These are phyloP conservation scores for Coniochaeta prunicola DNA, from an alignment of 2,329 filamentous ascomycete genomes.

Conservation along the genomic window DNA sequence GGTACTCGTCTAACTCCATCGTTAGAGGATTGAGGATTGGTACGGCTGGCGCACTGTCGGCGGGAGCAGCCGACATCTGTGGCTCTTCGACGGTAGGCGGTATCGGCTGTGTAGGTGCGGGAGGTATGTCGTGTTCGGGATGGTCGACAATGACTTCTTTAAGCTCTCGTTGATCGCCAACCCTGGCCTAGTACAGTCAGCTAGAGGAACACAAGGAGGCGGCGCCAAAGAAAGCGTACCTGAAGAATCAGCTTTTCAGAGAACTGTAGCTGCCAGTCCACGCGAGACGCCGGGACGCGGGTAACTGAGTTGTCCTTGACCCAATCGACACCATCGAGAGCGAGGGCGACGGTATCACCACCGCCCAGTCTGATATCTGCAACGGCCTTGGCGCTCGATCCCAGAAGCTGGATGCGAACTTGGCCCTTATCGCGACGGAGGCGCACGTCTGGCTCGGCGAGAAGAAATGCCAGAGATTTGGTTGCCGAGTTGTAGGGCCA, in stretches of 20 bases:
- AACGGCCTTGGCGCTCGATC: slow-evolving; percentile 61
- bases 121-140: background rate
- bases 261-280: slow-evolving; percentile 55
- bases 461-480: slow-evolving; percentile 65
- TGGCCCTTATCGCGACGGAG: slow-evolving; percentile 72
- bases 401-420: slow-evolving; percentile 69
- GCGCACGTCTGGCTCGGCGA: slow-evolving; percentile 80
- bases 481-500: slow-evolving; percentile 87
- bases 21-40: background rate
- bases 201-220: background rate
- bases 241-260: slow-evolving; percentile 39
- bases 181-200: background rate
- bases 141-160: background rate
- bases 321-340: slow-evolving; percentile 64
- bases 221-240: slow-evolving; percentile 19
- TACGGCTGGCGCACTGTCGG: background rate
- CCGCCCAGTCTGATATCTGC: slow-evolving; percentile 63
- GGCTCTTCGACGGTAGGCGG: background rate
- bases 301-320: slow-evolving; percentile 41
- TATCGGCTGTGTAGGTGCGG: background rate
- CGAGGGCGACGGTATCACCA: slow-evolving; percentile 66
- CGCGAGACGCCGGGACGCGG: slow-evolving; percentile 39
- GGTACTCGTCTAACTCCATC: slow-evolving; percentile 47
- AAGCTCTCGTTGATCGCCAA: background rate
- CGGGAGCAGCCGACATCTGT: background rate